Conservation (phyloP, 331 rosid species). For the Phaseolus coccineus region DNA sequence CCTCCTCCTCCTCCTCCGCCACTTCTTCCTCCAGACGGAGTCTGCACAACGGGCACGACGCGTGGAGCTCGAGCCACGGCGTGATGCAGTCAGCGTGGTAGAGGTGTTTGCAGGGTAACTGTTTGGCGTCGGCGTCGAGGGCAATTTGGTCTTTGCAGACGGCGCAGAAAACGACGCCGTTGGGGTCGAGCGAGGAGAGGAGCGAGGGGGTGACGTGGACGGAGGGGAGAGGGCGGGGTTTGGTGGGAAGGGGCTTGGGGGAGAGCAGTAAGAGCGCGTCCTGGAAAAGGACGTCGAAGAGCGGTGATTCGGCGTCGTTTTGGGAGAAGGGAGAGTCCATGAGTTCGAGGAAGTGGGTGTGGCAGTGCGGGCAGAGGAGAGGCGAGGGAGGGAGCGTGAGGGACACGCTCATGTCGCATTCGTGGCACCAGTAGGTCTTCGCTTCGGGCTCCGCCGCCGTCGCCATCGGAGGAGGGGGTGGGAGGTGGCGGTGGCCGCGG, state of each 20-base stretch:
- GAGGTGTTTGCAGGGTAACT: constrained; percentile 56
- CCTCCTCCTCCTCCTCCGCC: background rate
- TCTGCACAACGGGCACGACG: constrained; percentile 59
- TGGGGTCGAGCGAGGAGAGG: constrained; percentile 43
- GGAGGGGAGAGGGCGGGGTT: background rate
- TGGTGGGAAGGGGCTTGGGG: background rate
- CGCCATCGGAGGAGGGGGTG: background rate
- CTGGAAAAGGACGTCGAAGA: constrained; percentile 46
- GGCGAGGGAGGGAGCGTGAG: constrained; percentile 37
- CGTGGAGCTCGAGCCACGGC: constrained; percentile 54
- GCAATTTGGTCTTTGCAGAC: constrained; percentile 49
- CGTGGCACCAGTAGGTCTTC: constrained; percentile 68
- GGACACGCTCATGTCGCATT: constrained; percentile 66
- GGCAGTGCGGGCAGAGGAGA: constrained; percentile 51
- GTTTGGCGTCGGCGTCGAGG: constrained; percentile 44
- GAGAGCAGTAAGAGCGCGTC: constrained; percentile 43
- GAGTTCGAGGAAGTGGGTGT: constrained; percentile 60
- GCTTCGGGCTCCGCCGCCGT: constrained; percentile 43
- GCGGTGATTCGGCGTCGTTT: constrained; percentile 49
- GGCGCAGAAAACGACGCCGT: constrained; percentile 55
- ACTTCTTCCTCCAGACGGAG: constrained; percentile 24
- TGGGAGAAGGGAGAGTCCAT: constrained; percentile 53
- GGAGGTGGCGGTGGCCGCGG: constrained; percentile 21
- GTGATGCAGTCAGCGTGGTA: constrained; percentile 58
- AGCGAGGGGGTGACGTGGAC: constrained; percentile 41